Evolutionary conservation across 1,284 basidiomycete genomes (phyloP), one percentile per base, ranked within the genome.

Genomic region (Amanita bisporigera): DNA sequence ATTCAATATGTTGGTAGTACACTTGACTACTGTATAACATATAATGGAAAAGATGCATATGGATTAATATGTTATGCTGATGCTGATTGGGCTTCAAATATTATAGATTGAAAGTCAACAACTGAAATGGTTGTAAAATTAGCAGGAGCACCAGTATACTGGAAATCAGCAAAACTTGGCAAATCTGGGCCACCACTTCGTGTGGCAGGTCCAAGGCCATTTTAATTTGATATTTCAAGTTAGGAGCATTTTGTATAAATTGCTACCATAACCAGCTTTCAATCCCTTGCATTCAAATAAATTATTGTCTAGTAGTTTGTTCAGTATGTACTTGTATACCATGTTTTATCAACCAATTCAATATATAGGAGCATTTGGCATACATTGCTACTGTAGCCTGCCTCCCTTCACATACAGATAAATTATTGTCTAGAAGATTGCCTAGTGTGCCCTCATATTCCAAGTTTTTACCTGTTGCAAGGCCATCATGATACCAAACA

Each of bases 11-110:
- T 64, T 36, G 36, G 19, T 3, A 55, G n/a, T 38, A 77, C 74
- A 12, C 24, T 17, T 7, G 57, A 77, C 50, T 73, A 71, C 61
- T 31, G 33, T 0, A 66, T 79, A 10, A 58, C 69, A 9, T 79
- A 72, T 68, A 63, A 74, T 62, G 73, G 73, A 14, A 33, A 54
- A 9, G 47, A 29, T 14, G 43, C 61, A 4, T 33, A 50, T 63
- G 73, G 75, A 36, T 9, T 78, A 0, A 52, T 65, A 17, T 66
- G 66, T 10, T 74, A 67, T 59, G 70, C 74, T 21, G 74, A 81
- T 65, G 73, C 75, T 14, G 74, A 81, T 67, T 81, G 76, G 74
- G 75, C 68, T 12, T 26, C 55, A 49, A 64, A 77, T 60, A 43
- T 36, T 7, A 66, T 63, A 38, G 69, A 59, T 1, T n/a, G 68